Evolutionary conservation across 2,329 filamentous ascomycete genomes (phyloP).

Genomic region (Lasiodiplodia hormozganensis): DNA sequence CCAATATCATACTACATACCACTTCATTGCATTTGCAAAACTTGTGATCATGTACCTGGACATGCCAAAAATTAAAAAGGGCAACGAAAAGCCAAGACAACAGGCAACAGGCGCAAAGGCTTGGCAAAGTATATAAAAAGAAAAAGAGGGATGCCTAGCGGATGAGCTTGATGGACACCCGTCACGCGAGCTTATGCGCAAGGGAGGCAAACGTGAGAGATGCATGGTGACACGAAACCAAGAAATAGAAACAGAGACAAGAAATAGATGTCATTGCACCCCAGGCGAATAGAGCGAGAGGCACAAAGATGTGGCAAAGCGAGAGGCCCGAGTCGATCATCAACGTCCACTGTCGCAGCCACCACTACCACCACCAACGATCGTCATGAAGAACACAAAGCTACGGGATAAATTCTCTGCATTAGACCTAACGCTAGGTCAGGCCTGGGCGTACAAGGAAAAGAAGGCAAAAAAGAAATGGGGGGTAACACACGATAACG

Average conservation of each 20-base stretch:
- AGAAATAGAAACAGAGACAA: neutral
- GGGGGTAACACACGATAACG: neutral
- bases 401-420: neutral
- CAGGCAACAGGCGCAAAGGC: too few relatives aligned
- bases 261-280: neutral
- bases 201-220: neutral
- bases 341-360: neutral
- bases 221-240: neutral
- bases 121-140: too few relatives aligned
- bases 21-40: too few relatives aligned
- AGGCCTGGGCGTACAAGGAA: neutral
- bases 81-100: too few relatives aligned
- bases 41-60: too few relatives aligned
- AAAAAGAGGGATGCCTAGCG: too few relatives aligned
- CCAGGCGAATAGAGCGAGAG: neutral
- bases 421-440: neutral
- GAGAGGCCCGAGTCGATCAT: neutral
- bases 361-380: neutral
- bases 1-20: too few relatives aligned
- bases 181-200: neutral
- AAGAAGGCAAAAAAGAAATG: neutral
- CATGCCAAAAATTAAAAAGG: too few relatives aligned
- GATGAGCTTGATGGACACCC: too few relatives aligned
- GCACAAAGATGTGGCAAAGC: neutral
- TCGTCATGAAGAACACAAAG: neutral